Evolutionary conservation across 129 eudicot genomes (phyloP), one percentile per base, ranked within the genome.

Genomic region (Dittrichia graveolens): DNA sequence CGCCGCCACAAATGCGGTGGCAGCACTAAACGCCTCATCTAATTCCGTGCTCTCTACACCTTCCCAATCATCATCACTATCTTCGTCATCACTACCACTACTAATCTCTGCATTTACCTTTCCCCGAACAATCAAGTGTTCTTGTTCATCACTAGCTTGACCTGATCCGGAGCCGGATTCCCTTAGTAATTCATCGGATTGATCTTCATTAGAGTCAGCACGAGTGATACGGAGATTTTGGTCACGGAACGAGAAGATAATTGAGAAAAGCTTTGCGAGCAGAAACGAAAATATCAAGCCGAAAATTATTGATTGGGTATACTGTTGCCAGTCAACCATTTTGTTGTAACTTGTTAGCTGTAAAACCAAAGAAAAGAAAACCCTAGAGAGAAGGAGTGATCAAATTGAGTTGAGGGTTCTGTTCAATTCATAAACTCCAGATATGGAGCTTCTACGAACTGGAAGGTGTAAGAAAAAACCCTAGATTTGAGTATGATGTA

Each of bases 61-160:
- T 71, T 94, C 99, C 99, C 99, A 94, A 90, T 94, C 99, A 75
- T 85, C 92, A 75, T 92, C 98, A 54, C 84, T 84, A 70, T 89
- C 92, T 45, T 53, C 66, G 40, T 14, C 58, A 61, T 53, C 47
- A 74, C 61, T 59, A 15, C n/a, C 18, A 43, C 46, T 62, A 16
- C 71, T 34, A 53, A 55, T 37, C 19, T 11, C 53, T 3, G 65
- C 75, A 55, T 61, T 70, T 2, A 50, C 85, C 55, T 66, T 78
- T 13, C 61, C 76, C 24, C 69, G 83, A 16, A 12, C 24, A 52
- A 91, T 14, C 78, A 89, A 73, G 44, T 76, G 79, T 24, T 88
- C 74, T 45, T 57, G 75, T 7, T 85, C 96, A 37, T 57, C 73
- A 14, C 68, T 52, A 15, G 40, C 31, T 24, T 24, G 31, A 24